Evolutionary conservation across 257 asterid genomes (phyloP).

Genomic region (Nicotiana tomentosiformis): DNA sequence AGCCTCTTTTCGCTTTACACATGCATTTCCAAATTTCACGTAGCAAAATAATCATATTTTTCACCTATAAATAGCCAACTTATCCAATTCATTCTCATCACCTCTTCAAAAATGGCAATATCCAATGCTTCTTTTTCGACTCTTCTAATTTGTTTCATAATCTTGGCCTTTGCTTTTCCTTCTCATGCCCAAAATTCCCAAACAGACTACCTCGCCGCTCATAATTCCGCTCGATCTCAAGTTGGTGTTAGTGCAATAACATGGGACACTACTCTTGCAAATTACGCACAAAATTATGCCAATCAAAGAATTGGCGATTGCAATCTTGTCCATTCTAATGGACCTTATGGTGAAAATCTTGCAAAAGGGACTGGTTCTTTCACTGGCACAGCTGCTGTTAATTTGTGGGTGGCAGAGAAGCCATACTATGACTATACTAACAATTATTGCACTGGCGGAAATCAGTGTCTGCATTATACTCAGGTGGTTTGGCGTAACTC

Average conservation of each 20-base stretch:
- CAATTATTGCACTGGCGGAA: slow-evolving; percentile 19
- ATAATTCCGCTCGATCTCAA: slow-evolving; percentile 15
- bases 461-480: slow-evolving; percentile 30
- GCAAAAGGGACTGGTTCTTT: slow-evolving; percentile 10
- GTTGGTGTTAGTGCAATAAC: slow-evolving; percentile 19
- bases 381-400: slow-evolving; percentile 11
- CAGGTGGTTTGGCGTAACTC: slow-evolving; percentile 33
- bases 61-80: neutral
- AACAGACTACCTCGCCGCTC: neutral
- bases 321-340: slow-evolving; percentile 19
- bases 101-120: slow-evolving; percentile 13
- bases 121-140: neutral
- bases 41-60: neutral
- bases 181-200: neutral
- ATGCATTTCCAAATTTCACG: neutral
- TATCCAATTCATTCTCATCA: neutral
- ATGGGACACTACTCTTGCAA: slow-evolving; percentile 16
- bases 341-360: slow-evolving; percentile 30
- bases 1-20: neutral
- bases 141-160: neutral
- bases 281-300: slow-evolving; percentile 16
- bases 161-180: neutral
- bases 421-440: neutral
- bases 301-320: slow-evolving; percentile 17
- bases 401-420: slow-evolving; percentile 23